Evolutionary conservation across 1,139 yeast genomes (phyloP).

Genomic region (Candida sp.): DNA sequence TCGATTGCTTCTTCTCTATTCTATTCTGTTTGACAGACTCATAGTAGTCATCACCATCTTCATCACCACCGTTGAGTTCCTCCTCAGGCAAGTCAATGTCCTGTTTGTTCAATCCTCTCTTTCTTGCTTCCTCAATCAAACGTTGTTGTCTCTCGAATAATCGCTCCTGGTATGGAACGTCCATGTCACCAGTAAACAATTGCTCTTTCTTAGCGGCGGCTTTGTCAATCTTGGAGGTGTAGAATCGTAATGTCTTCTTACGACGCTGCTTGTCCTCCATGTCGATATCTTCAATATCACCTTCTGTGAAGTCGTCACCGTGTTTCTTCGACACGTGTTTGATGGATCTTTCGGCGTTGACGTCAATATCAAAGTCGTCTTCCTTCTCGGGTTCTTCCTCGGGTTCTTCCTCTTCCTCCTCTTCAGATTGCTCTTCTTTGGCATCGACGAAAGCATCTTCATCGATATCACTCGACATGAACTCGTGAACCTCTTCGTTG

Average conservation of each 20-base stretch:
- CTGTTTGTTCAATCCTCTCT: slow-evolving; percentile 68
- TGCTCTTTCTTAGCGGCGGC: slow-evolving; percentile 61
- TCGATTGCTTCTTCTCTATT: slow-evolving; percentile 49
- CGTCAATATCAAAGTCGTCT: slow-evolving; percentile 41
- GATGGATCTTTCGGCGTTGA: slow-evolving; percentile 51
- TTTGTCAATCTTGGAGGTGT: slow-evolving; percentile 95
- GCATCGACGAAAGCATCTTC: slow-evolving; percentile 33
- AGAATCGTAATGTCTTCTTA: slow-evolving; percentile 88
- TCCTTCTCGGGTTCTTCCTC: slow-evolving; percentile 21
- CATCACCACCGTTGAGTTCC: slow-evolving; percentile 52
- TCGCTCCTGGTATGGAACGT: slow-evolving; percentile 92
- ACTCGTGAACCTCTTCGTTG: slow-evolving; percentile 20
- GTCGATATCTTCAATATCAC: slow-evolving; percentile 74
- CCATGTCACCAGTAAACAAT: slow-evolving; percentile 80
- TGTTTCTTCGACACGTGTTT: slow-evolving; percentile 29
- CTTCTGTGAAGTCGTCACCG: slow-evolving; percentile 64
- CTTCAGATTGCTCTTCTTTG: slow-evolving; percentile 24
- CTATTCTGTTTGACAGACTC: slow-evolving; percentile 53
- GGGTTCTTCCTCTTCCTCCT: slow-evolving; percentile 22
- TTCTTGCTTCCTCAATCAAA: slow-evolving; percentile 84
- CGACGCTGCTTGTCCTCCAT: slow-evolving; percentile 84
- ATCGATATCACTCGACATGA: slow-evolving; percentile 25
- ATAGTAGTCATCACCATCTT: slow-evolving; percentile 56
- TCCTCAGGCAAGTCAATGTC: slow-evolving; percentile 53
- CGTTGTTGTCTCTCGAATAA: slow-evolving; percentile 89